These are phyloP conservation scores for Malus sylvestris DNA, from an alignment of 306 rosid genomes.

Conservation along the genomic window DNA sequence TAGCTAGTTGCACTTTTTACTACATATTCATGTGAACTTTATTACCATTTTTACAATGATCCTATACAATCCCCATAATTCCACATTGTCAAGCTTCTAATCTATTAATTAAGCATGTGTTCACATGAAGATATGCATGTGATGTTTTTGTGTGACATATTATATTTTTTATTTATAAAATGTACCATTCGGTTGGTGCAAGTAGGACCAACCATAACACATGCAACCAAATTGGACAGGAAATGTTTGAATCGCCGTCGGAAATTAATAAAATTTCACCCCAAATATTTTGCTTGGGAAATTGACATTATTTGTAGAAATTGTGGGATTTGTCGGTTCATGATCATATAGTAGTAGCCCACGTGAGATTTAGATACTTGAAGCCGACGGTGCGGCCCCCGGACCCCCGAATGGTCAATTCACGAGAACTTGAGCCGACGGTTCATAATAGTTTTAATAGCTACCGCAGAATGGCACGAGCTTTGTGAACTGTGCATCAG, in stretches of 20 bases:
- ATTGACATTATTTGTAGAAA: not conserved
- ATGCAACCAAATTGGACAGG: not conserved
- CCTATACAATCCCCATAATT: no score
- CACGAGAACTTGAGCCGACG: not conserved
- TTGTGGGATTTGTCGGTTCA: not conserved
- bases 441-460: not conserved
- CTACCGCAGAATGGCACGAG: not conserved
- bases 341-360: not conserved
- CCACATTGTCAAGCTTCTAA: no score
- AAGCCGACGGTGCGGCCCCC: not conserved
- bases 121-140: not conserved
- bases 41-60: not conserved
- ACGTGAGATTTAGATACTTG: conserved; percentile 7
- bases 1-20: not conserved
- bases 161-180: no score
- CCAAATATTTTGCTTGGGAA: not conserved
- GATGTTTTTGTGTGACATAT: not conserved
- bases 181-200: not conserved
- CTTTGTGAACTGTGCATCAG: not conserved
- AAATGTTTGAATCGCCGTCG: not conserved
- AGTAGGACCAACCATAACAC: not conserved
- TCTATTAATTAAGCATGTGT: no score
- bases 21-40: not conserved
- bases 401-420: not conserved
- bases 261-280: not conserved